phyloP scores from a whole-genome alignment of 768 basidiomycete species.

The Lentinula edodes region DNA sequence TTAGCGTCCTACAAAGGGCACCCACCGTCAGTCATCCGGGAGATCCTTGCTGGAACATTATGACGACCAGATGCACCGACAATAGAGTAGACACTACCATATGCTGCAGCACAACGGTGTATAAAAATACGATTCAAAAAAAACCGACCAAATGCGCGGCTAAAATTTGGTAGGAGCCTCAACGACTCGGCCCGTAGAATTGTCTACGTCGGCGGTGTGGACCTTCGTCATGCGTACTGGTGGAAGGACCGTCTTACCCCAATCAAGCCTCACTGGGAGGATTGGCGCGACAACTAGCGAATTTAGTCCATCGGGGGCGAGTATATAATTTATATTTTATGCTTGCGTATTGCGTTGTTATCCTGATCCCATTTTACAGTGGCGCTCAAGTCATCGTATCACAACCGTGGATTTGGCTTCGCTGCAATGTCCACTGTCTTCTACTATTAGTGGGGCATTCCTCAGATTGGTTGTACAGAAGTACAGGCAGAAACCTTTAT shows the following conservation, averaged over 20 bases:
- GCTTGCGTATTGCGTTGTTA: too few relatives aligned
- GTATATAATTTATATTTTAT: not conserved
- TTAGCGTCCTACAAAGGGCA: too few relatives aligned
- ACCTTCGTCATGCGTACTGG: not conserved
- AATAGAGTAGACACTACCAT: too few relatives aligned
- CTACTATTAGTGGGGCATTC: slow-evolving; percentile 10
- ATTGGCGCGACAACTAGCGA: slow-evolving; percentile 7
- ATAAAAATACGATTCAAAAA: too few relatives aligned
- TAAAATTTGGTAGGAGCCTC: not conserved
- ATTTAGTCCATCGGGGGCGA: slow-evolving; percentile 10
- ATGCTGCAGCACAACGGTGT: too few relatives aligned
- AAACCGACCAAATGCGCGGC: too few relatives aligned
- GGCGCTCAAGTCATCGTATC: slow-evolving; percentile 8
- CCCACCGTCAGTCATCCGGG: too few relatives aligned
- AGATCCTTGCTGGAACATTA: too few relatives aligned
- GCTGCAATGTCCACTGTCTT: slow-evolving; percentile 10
- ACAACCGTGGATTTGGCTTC: slow-evolving; percentile 10
- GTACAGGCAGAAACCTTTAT: slow-evolving; percentile 6
- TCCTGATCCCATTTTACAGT: slow-evolving; percentile 1
- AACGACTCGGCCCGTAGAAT: not conserved
- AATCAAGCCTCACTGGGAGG: slow-evolving; percentile 10
- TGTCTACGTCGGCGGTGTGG: slow-evolving; percentile 12
- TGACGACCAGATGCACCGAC: not conserved
- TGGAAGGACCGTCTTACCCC: slow-evolving; percentile 6
- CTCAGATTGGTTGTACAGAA: slow-evolving; percentile 14